Base-by-base conservation (phyloP, 2,329 filamentous ascomycete genomes). In the Coleophoma eucalyptorum region DNA sequence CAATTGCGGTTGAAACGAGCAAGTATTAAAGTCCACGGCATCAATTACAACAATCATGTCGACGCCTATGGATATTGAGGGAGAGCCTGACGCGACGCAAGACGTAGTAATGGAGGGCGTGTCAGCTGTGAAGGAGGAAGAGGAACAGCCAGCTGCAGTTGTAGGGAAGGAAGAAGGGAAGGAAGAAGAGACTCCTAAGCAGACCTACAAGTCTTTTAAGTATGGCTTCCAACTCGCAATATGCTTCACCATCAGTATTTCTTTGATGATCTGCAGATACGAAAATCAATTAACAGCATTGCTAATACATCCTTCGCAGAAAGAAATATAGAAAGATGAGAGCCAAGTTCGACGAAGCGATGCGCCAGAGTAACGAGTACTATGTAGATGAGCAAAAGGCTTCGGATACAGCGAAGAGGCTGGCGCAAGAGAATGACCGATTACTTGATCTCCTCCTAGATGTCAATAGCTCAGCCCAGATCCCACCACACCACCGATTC, bases 301-400 rank as follows among this genome's bases (percentile, higher is more conserved):
- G 49, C 61, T 65, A 57, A 65, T 45, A 51, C 50, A 26, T 26
- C 64, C 87, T 83, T 42, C 87, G 79, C 77, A 90, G 89, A 80
- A 96, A 96, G 74, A 99, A 99, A 76, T 99, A 95, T 69, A 87
- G 88, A 62, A 95, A 95, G 78, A 89, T 94, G 84, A 86, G 87
- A 71, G 78, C 87, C 66, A 76, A 78, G 26, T 95, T 94, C 65
- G 88, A 94, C 60, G 77, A 84, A 46, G 83, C 83, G 63, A 89
- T 92, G 81, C 81, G 86, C 51, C 83, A 90, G 58, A 89, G 90
- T 67, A 94, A 96, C 70, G 80, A 85, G 49, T 78, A 94, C 53
- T 94, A 94, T 70, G 83, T 84, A 61, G 79, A 89, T 49, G 91
- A 94, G 69, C 88, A 89, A 67, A 86, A 87, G 69, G 89, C 92